These are phyloP conservation scores for Lonicera japonica DNA, from an alignment of 129 eudicot species.

Conservation along the genomic window DNA sequence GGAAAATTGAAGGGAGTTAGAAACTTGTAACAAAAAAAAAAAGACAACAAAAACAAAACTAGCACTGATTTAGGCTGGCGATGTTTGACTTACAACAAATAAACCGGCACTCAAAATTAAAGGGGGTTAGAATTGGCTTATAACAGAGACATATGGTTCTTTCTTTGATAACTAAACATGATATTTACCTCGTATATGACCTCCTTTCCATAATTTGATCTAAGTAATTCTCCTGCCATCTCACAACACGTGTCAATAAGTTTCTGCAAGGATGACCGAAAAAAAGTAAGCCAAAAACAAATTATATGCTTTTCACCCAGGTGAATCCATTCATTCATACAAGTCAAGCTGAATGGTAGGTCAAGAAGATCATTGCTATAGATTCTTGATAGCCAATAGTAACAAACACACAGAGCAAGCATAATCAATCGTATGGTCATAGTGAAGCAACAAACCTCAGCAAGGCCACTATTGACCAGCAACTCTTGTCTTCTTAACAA, in stretches of 20 bases:
- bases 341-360: not conserved
- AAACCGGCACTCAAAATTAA: too few species aligned
- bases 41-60: too few species aligned
- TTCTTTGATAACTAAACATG: not conserved
- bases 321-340: not conserved
- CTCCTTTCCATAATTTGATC: constrained; percentile 77
- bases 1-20: too few species aligned
- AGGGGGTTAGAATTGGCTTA: too few species aligned
- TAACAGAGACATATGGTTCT: too few species aligned
- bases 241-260: constrained; percentile 68
- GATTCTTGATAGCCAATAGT: too few species aligned
- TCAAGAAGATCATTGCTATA: not conserved
- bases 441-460: constrained; percentile 49
- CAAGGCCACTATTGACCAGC: constrained; percentile 82
- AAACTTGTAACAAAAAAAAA: too few species aligned
- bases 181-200: constrained; percentile 72
- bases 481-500: constrained; percentile 62
- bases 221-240: constrained; percentile 59
- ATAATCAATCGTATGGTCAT: not conserved
- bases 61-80: too few species aligned
- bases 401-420: not conserved
- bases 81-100: too few species aligned
- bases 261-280: constrained; percentile 35
- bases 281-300: constrained; percentile 4
- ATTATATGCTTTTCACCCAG: not conserved